Evolutionary conservation across 192 early-diverging fungal genomes (phyloP).

Genomic region (Podila epigama): DNA sequence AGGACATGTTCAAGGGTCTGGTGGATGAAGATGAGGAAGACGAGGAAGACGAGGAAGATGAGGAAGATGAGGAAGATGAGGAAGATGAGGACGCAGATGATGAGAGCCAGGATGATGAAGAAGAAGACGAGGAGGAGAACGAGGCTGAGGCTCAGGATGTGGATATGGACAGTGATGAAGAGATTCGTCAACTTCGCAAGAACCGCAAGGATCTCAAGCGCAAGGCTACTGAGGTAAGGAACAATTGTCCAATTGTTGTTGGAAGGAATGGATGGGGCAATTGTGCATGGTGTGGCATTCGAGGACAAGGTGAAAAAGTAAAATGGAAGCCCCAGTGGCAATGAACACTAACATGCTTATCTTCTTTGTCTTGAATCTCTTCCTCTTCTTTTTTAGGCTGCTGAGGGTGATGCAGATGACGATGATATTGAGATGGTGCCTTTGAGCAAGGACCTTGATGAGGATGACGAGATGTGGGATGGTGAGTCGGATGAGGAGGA

Average conservation of each 20-base stretch:
- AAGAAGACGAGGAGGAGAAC: conserved; percentile 19
- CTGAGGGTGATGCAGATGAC: conserved; percentile 51
- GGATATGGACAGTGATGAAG: conserved; percentile 44
- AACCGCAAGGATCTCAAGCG: conserved; percentile 56
- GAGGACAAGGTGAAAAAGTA: too few relatives aligned
- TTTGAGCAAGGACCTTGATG: conserved; percentile 46
- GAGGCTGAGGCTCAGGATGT: conserved; percentile 29
- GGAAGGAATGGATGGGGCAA: too few relatives aligned
- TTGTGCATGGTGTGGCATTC: too few relatives aligned
- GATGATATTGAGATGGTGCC: conserved; percentile 69
- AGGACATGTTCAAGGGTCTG: conserved; percentile 86
- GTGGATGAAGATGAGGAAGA: conserved; percentile 59
- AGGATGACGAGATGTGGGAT: conserved; percentile 63
- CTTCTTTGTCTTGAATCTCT: neutral
- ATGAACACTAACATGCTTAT: neutral
- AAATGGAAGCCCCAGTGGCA: neutral
- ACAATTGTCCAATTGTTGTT: neutral
- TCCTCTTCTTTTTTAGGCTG: conserved; percentile 26
- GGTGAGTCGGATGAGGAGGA: conserved; percentile 67
- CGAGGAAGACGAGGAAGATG: conserved; percentile 64
- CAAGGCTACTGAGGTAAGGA: conserved; percentile 57
- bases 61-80: conserved; percentile 46
- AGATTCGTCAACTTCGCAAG: conserved; percentile 32
- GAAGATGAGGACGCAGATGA: conserved; percentile 50
- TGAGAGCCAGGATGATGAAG: conserved; percentile 46